Evolutionary conservation across 352 stramenopile genomes (phyloP).

Genomic region (Phytophthora pinifolia): DNA sequence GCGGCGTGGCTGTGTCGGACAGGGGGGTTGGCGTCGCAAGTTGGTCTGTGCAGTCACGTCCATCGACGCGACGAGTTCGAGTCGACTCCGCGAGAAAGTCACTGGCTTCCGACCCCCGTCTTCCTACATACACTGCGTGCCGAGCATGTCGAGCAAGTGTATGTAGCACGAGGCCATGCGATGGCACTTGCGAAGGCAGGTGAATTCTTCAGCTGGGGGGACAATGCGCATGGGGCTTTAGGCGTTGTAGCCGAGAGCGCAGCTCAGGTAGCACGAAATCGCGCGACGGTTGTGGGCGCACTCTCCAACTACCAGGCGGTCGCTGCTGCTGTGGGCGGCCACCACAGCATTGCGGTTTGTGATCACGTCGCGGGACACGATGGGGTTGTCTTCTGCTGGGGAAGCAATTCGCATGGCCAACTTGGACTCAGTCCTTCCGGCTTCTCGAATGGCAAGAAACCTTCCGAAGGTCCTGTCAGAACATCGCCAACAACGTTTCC

Average conservation of each 20-base stretch:
- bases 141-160: conserved; percentile 56
- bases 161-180: conserved; percentile 52
- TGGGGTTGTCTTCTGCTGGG: conserved; percentile 73
- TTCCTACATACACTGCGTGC: conserved; percentile 65
- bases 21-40: conserved; percentile 59
- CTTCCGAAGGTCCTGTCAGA: conserved; percentile 6
- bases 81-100: conserved; percentile 46
- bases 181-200: conserved; percentile 84
- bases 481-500: conserved; percentile 37
- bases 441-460: not conserved
- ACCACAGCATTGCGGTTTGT: conserved; percentile 70
- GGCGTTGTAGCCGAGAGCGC: conserved; percentile 49
- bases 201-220: conserved; percentile 94
- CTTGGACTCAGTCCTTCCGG: conserved; percentile 37
- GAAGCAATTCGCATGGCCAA: conserved; percentile 73
- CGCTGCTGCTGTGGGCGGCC: conserved; percentile 53
- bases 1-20: conserved; percentile 77
- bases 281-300: conserved; percentile 45
- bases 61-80: conserved; percentile 47
- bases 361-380: conserved; percentile 64
- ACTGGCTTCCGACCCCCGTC: conserved; percentile 70
- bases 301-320: conserved; percentile 65
- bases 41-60: conserved; percentile 56
- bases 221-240: conserved; percentile 90
- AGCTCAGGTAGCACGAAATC: conserved; percentile 54